Percentiles rank a stretch among this genome's conserved stretches.
Conservation (phyloP, 2,329 filamentous ascomycete species). For the Diplocarpon mali region DNA sequence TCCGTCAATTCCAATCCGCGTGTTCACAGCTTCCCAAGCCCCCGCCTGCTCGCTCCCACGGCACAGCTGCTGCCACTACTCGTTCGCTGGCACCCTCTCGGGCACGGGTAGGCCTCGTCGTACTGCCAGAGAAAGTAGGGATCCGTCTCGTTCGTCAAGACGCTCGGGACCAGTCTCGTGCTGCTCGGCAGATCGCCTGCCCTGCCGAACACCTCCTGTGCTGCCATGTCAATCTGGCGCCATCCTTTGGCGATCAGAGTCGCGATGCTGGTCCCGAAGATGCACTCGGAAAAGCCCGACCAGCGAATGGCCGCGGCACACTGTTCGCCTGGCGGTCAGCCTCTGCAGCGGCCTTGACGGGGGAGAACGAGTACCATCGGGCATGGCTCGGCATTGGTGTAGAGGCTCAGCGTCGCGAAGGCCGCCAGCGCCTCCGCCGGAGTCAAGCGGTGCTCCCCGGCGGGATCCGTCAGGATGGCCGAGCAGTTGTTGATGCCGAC, state of each 20-base stretch:
- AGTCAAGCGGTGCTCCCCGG: conserved; percentile 34
- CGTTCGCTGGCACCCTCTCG: conserved; percentile 15
- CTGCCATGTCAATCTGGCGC: conserved; percentile 38
- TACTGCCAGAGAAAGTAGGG: conserved; percentile 44
- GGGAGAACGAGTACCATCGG: conserved; percentile 32
- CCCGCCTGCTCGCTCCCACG: background rate
- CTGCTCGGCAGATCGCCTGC: conserved; percentile 28
- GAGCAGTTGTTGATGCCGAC: conserved; percentile 44
- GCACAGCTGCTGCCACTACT: conserved; percentile 7
- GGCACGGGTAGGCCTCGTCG: conserved; percentile 22
- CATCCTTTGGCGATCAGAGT: conserved; percentile 37
- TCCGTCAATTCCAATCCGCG: background rate
- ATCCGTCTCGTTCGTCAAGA: conserved; percentile 43
- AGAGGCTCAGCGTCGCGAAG: conserved; percentile 37
- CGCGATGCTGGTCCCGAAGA: conserved; percentile 41
- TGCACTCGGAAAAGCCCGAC: conserved; percentile 43
- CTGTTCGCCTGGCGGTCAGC: conserved; percentile 12
- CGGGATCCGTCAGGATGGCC: conserved; percentile 34
- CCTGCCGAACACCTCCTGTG: conserved; percentile 36
- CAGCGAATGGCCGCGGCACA: conserved; percentile 46
- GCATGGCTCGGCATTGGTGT: conserved; percentile 47
- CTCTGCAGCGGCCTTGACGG: too few relatives aligned
- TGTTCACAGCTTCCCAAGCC: conserved; percentile 5
- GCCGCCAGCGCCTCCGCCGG: conserved; percentile 33
- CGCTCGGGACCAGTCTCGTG: conserved; percentile 33